phyloP scores from a whole-genome alignment of 23 red algal species.

The Agarophyton chilense region DNA sequence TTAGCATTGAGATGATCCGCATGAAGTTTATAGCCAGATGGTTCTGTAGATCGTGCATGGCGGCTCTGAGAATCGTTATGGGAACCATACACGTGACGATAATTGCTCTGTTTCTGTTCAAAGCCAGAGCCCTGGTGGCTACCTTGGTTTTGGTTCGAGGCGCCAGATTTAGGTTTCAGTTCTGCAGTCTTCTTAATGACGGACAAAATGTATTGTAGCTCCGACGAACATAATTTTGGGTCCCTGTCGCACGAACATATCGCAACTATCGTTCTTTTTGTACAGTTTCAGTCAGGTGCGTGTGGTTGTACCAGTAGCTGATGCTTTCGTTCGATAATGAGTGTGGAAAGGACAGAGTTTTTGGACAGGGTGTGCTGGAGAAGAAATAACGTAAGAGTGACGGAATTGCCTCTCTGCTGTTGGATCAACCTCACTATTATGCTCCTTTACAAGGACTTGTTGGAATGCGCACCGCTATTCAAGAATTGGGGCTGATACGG shows the following conservation, averaged over 20 bases:
- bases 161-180: conserved; percentile 13
- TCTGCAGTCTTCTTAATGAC: not conserved
- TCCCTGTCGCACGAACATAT: not conserved
- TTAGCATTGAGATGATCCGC: not conserved
- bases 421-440: not conserved
- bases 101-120: not conserved
- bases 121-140: not conserved
- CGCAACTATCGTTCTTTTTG: not conserved
- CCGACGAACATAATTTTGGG: not conserved
- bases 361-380: not conserved
- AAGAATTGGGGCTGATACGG: not conserved
- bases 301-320: not conserved
- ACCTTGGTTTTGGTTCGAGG: conserved; percentile 7
- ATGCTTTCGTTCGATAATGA: not conserved
- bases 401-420: too few relatives aligned
- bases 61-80: not conserved
- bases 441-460: not conserved
- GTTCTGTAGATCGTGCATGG: not conserved
- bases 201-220: conserved; percentile 8
- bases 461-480: not conserved
- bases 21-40: not conserved
- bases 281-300: not conserved
- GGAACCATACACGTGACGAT: not conserved
- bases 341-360: not conserved
- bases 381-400: too few relatives aligned